Percentiles rank a stretch among this genome's conserved stretches.
Conservation (phyloP, 306 rosid genomes). For the Citrullus amarus region DNA sequence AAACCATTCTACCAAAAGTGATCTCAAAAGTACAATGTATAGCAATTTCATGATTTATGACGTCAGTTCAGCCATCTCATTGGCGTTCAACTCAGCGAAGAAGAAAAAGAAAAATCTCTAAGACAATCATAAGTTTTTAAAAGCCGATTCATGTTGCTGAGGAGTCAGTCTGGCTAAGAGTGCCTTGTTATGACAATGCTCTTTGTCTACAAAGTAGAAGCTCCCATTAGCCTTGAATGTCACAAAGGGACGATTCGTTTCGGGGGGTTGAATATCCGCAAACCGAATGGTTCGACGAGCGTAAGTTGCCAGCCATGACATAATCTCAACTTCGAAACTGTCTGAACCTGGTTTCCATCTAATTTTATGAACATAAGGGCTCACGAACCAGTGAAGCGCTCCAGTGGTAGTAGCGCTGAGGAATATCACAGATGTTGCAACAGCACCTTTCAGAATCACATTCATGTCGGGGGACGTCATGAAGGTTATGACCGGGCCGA, state of each 20-base stretch:
- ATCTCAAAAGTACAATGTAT: not conserved
- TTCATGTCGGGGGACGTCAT: conserved; percentile 89
- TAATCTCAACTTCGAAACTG: conserved; percentile 67
- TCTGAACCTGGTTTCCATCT: conserved; percentile 86
- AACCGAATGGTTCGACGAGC: conserved; percentile 49
- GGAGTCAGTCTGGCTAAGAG: conserved; percentile 69
- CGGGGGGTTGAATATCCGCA: conserved; percentile 55
- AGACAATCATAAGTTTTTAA: conserved; percentile 50
- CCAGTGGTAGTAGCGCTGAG: conserved; percentile 61
- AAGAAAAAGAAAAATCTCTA: not conserved
- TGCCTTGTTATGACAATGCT: conserved; percentile 79
- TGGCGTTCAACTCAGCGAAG: not conserved
- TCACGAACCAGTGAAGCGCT: conserved; percentile 78
- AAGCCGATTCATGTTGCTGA: conserved; percentile 40
- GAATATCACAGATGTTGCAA: conserved; percentile 73
- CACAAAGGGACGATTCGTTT: conserved; percentile 77
- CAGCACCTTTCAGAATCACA: conserved; percentile 87
- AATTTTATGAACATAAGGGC: conserved; percentile 74
- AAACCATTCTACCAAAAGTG: not conserved
- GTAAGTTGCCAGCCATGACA: conserved; percentile 65
- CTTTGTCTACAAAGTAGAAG: conserved; percentile 62
- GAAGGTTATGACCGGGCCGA: conserved; percentile 87
- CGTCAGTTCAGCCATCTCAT: not conserved
- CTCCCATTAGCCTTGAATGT: conserved; percentile 65
- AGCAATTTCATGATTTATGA: not conserved